phyloP scores from a whole-genome alignment of 2,329 filamentous ascomycete species.

The Neodidymelliopsis sp. region DNA sequence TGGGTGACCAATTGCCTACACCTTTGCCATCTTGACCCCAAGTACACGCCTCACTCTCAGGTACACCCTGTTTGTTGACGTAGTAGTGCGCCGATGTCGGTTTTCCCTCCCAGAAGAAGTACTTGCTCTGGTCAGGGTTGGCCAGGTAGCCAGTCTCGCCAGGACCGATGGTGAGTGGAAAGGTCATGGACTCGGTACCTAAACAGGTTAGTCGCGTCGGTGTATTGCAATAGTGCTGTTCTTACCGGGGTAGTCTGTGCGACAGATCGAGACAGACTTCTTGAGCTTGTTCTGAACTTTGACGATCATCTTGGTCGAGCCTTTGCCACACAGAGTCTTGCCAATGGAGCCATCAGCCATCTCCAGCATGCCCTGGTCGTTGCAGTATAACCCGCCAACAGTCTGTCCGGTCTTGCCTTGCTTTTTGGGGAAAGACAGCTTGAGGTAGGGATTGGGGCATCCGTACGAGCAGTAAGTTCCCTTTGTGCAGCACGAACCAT shows the following conservation, averaged over 20 bases:
- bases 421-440: slow-evolving; percentile 82
- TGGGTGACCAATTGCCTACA: slow-evolving; percentile 83
- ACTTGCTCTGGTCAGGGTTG: slow-evolving; percentile 74
- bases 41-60: slow-evolving; percentile 72
- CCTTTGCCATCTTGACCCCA: slow-evolving; percentile 71
- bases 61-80: slow-evolving; percentile 81
- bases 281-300: slow-evolving; percentile 77
- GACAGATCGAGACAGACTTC: slow-evolving; percentile 77
- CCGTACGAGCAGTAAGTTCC: slow-evolving; percentile 88
- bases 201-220: slow-evolving; percentile 12
- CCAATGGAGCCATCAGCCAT: slow-evolving; percentile 63
- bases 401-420: slow-evolving; percentile 86
- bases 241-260: slow-evolving; percentile 91
- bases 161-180: slow-evolving; percentile 72
- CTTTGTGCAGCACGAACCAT: slow-evolving; percentile 65
- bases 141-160: slow-evolving; percentile 71
- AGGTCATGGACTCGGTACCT: slow-evolving; percentile 82
- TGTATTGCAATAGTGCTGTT: neutral
- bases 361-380: slow-evolving; percentile 77
- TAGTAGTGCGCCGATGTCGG: slow-evolving; percentile 94
- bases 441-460: slow-evolving; percentile 90
- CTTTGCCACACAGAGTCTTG: slow-evolving; percentile 76
- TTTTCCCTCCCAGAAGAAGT: slow-evolving; percentile 80
- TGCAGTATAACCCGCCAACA: slow-evolving; percentile 86
- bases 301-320: slow-evolving; percentile 69